Percentiles rank a stretch among this genome's conserved stretches.
Conservation (phyloP, 169 alveolate genomes). For the Besnoitia besnoiti region DNA sequence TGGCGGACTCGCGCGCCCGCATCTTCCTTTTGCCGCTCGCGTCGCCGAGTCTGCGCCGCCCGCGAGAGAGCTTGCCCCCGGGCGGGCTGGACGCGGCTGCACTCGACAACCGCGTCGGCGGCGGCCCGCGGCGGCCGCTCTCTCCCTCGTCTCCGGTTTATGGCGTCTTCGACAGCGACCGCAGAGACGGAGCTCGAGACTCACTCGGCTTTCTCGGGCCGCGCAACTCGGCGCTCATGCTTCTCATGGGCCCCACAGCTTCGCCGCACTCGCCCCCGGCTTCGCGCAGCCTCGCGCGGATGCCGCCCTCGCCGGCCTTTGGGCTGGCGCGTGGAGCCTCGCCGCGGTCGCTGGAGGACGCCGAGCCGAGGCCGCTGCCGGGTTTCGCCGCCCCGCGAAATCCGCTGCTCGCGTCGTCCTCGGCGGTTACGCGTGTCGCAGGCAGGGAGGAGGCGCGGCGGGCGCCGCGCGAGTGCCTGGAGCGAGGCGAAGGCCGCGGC, state of each 20-base stretch:
- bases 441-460: background rate
- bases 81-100: background rate
- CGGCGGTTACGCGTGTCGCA: background rate
- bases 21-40: constrained; percentile 12
- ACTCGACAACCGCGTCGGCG: background rate
- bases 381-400: background rate
- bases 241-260: background rate
- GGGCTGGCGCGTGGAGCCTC: too few species aligned
- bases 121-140: background rate
- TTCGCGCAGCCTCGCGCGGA: background rate
- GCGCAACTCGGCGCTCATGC: background rate
- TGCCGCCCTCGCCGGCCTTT: background rate
- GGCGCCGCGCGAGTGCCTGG: background rate
- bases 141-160: background rate
- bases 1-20: background rate
- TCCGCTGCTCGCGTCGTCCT: background rate
- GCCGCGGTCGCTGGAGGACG: background rate
- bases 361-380: background rate
- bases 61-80: too few species aligned
- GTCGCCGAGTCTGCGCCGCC: background rate
- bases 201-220: too few species aligned
- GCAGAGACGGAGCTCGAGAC: background rate
- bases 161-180: background rate
- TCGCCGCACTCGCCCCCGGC: background rate
- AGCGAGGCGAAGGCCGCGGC: background rate